phyloP scores from a whole-genome alignment of 2,329 filamentous ascomycete species.

The Microsporum canis region DNA sequence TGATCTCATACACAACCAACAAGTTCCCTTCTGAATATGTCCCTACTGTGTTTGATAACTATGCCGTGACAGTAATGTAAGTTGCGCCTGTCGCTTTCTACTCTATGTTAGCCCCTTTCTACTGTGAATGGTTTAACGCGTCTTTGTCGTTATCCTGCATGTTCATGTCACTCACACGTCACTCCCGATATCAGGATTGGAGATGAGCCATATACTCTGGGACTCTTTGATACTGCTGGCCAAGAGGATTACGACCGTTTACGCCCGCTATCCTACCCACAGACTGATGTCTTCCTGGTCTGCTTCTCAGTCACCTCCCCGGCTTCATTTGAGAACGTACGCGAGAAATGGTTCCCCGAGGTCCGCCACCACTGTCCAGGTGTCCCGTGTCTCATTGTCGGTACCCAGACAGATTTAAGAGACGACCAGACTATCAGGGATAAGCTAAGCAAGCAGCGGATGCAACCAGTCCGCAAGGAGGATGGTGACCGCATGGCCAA shows the following conservation, averaged over 20 bases:
- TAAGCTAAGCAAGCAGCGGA: constrained; percentile 91
- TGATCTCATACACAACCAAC: constrained; percentile 99
- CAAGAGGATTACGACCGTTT: constrained; percentile 99
- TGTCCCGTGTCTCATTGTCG: constrained; percentile 93
- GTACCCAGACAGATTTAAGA: constrained; percentile 91
- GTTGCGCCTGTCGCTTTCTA: constrained; percentile 32
- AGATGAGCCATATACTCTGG: constrained; percentile 94
- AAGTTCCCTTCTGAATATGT: constrained; percentile 99
- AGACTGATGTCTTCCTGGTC: constrained; percentile 97
- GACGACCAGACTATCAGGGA: constrained; percentile 79
- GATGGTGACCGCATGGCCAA: constrained; percentile 95
- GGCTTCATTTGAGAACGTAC: constrained; percentile 96
- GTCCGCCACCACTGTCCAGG: constrained; percentile 98
- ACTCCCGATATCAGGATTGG: constrained; percentile 61
- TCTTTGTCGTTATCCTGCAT: background rate
- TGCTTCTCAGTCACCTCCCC: constrained; percentile 98
- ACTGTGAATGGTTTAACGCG: background rate
- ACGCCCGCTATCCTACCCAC: constrained; percentile 90
- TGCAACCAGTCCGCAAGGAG: constrained; percentile 82
- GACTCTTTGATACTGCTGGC: constrained; percentile 94
- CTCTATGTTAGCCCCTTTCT: background rate
- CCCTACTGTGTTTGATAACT: constrained; percentile 98
- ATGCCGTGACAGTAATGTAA: constrained; percentile 99
- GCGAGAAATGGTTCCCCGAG: constrained; percentile 98
- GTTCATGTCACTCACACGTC: background rate